Conservation (phyloP, 1,284 basidiomycete genomes). For the Xerocomus amazonicus region DNA sequence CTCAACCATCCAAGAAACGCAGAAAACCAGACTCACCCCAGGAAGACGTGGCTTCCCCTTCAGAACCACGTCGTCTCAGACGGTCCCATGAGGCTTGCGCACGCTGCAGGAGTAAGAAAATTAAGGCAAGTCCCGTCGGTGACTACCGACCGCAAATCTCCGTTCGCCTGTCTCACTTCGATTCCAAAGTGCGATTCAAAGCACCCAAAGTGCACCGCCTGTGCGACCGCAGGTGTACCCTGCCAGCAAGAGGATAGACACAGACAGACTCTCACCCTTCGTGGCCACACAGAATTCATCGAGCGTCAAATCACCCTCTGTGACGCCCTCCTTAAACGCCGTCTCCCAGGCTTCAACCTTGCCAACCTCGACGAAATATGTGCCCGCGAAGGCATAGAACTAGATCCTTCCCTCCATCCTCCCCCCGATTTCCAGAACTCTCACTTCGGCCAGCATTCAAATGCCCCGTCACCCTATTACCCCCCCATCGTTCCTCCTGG, state of each 20-base stretch:
- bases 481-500: constrained; percentile 44
- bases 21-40: constrained; percentile 50
- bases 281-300: constrained; percentile 74
- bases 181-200: constrained; percentile 76
- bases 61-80: constrained; percentile 72
- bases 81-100: constrained; percentile 85
- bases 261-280: constrained; percentile 74
- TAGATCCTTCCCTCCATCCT: constrained; percentile 33
- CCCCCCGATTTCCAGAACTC: constrained; percentile 29
- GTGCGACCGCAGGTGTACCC: constrained; percentile 67
- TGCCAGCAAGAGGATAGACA: constrained; percentile 84
- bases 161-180: constrained; percentile 37
- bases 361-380: constrained; percentile 62
- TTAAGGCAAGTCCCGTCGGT: constrained; percentile 87
- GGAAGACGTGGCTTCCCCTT: constrained; percentile 49
- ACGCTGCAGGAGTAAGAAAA: constrained; percentile 87
- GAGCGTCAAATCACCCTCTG: constrained; percentile 74
- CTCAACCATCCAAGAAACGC: constrained; percentile 51
- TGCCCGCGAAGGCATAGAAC: constrained; percentile 62
- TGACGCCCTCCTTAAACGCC: constrained; percentile 68
- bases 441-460: constrained; percentile 29
- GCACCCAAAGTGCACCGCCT: constrained; percentile 78
- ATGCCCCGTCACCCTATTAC: constrained; percentile 36
- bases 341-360: constrained; percentile 61
- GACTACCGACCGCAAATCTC: constrained; percentile 80